Conservation (phyloP, 2,329 filamentous ascomycete genomes). For the Venturia nashicola region DNA sequence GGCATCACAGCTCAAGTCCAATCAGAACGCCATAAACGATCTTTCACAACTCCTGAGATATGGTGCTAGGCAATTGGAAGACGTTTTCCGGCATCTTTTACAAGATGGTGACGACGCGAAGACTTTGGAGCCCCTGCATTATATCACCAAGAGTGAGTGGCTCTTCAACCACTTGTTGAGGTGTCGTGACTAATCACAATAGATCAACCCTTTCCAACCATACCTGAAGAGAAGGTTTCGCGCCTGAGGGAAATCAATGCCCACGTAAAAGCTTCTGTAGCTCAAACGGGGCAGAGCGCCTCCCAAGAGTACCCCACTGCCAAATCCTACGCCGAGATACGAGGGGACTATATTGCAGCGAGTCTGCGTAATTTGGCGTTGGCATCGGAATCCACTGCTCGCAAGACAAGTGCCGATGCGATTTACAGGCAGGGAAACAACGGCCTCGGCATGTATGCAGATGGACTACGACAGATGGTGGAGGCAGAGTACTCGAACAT, state of each 20-base stretch:
- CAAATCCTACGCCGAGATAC: conserved; percentile 72
- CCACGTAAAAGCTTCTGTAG: conserved; percentile 54
- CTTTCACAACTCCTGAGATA: conserved; percentile 64
- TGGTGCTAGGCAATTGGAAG: conserved; percentile 73
- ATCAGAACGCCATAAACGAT: conserved; percentile 77
- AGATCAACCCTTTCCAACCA: conserved; percentile 64
- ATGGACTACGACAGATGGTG: conserved; percentile 77
- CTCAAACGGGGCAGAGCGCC: conserved; percentile 32
- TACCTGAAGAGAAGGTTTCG: conserved; percentile 65
- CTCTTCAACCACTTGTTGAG: neutral
- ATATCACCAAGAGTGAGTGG: conserved; percentile 67
- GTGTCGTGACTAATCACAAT: conserved; percentile 11
- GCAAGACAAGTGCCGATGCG: conserved; percentile 53
- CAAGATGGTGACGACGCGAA: conserved; percentile 54
- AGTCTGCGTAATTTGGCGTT: conserved; percentile 78
- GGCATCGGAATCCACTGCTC: conserved; percentile 69
- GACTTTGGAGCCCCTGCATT: conserved; percentile 80
- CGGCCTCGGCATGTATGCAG: conserved; percentile 80
- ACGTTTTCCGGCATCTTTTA: conserved; percentile 67
- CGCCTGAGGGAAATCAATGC: conserved; percentile 67
- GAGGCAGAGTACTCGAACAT: conserved; percentile 85
- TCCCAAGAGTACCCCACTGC: conserved; percentile 54
- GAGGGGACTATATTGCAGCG: conserved; percentile 73
- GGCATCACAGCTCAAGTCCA: conserved; percentile 80
- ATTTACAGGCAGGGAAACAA: conserved; percentile 83